Percentiles rank a stretch among this genome's conserved stretches.
These are phyloP conservation scores for Ceratobasidium sp. DNA, from an alignment of 1,284 basidiomycete genomes.

Conservation along the genomic window DNA sequence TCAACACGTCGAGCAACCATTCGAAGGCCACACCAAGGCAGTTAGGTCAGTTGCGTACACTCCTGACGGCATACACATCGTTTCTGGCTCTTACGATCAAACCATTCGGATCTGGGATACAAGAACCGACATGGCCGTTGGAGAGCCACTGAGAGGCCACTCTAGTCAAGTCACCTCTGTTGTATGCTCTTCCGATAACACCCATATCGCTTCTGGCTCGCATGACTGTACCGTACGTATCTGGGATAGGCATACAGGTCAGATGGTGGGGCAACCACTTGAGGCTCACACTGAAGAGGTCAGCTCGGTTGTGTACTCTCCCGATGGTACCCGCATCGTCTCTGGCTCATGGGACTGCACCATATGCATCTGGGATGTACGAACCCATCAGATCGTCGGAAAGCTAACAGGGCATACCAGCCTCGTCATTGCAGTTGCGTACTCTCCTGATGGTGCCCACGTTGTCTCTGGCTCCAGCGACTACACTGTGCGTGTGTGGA, in stretches of 20 bases:
- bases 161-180: not conserved
- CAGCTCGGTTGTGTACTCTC: not conserved
- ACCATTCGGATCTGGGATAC: not conserved
- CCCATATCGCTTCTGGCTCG: constrained; percentile 27
- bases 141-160: not conserved
- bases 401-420: not conserved
- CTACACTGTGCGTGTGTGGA: no score
- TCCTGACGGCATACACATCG: not conserved
- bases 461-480: no score
- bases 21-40: not conserved
- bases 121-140: not conserved
- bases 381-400: not conserved
- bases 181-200: constrained; percentile 12
- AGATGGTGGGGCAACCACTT: not conserved
- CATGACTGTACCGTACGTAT: not conserved
- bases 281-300: not conserved
- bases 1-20: not conserved
- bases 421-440: not conserved
- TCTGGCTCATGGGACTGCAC: constrained; percentile 17
- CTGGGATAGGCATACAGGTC: constrained; percentile 1
- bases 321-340: not conserved
- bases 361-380: constrained; percentile 19
- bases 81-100: no score
- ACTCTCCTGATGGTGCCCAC: no score
- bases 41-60: not conserved